These are phyloP conservation scores for Penicilliopsis zonata DNA, from an alignment of 495 filamentous ascomycete genomes.

Conservation along the genomic window DNA sequence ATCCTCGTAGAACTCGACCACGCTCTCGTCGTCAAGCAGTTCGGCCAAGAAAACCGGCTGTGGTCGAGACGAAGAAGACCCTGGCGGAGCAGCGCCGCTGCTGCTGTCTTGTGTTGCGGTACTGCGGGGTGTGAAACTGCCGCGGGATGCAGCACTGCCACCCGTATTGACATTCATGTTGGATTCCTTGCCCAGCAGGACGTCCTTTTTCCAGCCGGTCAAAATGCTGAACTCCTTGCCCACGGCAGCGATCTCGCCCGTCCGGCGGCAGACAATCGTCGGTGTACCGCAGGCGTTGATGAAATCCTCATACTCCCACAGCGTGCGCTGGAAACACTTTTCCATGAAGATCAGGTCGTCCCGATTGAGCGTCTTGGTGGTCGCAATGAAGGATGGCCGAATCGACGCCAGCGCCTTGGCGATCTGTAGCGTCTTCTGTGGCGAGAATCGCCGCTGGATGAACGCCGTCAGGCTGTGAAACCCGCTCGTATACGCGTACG, in stretches of 20 bases:
- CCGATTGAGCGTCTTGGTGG: conserved; percentile 65
- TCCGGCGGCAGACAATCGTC: conserved; percentile 80
- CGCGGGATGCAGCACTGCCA: conserved; percentile 24
- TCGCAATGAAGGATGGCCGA: conserved; percentile 84
- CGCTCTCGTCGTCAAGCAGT: conserved; percentile 84
- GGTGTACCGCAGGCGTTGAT: conserved; percentile 80
- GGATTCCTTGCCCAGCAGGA: conserved; percentile 74
- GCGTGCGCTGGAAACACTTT: conserved; percentile 84
- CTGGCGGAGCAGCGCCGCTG: no score
- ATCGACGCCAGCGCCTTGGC: conserved; percentile 80
- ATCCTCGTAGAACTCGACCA: conserved; percentile 91
- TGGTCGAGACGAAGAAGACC: no score
- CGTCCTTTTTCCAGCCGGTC: conserved; percentile 88
- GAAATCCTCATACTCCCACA: conserved; percentile 87
- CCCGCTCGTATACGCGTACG: conserved; percentile 78
- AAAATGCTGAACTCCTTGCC: conserved; percentile 91
- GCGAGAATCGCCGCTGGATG: conserved; percentile 62
- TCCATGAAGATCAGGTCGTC: conserved; percentile 96
- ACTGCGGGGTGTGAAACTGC: conserved; percentile 39
- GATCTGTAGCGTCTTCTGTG: conserved; percentile 59
- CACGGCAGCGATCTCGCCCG: conserved; percentile 82
- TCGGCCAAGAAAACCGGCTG: conserved; percentile 85
- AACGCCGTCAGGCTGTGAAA: conserved; percentile 84
- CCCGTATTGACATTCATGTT: conserved; percentile 84
- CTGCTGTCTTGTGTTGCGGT: conserved; percentile 13